Conservation (phyloP, 306 rosid species). For the Quercus parvula region DNA sequence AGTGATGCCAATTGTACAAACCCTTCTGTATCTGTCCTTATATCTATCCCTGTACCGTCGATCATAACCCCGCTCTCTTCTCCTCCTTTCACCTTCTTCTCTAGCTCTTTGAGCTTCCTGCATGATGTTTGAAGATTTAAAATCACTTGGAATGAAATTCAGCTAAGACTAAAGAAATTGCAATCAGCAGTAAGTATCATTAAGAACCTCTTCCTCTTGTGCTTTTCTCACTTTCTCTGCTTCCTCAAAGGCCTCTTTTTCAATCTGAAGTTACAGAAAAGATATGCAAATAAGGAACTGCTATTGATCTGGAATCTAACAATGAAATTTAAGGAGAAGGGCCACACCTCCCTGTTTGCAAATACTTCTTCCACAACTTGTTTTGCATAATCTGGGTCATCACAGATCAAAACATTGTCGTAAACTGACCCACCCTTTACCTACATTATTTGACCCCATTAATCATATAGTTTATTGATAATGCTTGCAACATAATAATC, state of each 20-base stretch:
- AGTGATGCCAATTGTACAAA: constrained; percentile 18
- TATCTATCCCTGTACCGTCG: constrained; percentile 67
- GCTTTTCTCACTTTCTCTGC: constrained; percentile 81
- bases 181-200: background rate
- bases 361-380: constrained; percentile 52
- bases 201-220: constrained; percentile 76
- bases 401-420: constrained; percentile 54
- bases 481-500: constrained; percentile 15
- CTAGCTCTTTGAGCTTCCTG: constrained; percentile 98
- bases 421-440: constrained; percentile 58
- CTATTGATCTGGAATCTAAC: constrained; percentile 5
- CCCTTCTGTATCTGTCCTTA: constrained; percentile 70
- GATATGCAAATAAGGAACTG: constrained; percentile 1
- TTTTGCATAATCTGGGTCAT: constrained; percentile 59
- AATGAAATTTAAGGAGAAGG: constrained; percentile 14
- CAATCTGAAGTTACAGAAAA: constrained; percentile 45
- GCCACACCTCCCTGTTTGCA: constrained; percentile 46
- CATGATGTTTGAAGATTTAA: constrained; percentile 17
- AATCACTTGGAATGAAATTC: constrained; percentile 8
- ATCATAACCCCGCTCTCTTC: constrained; percentile 74
- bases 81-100: constrained; percentile 93
- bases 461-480: background rate
- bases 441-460: constrained; percentile 23
- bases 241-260: constrained; percentile 85
- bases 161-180: background rate